Evolutionary conservation across 139 green algal species (phyloP), one percentile per base, ranked within the genome.

Genomic region (Limnomonas spitsbergensis): DNA sequence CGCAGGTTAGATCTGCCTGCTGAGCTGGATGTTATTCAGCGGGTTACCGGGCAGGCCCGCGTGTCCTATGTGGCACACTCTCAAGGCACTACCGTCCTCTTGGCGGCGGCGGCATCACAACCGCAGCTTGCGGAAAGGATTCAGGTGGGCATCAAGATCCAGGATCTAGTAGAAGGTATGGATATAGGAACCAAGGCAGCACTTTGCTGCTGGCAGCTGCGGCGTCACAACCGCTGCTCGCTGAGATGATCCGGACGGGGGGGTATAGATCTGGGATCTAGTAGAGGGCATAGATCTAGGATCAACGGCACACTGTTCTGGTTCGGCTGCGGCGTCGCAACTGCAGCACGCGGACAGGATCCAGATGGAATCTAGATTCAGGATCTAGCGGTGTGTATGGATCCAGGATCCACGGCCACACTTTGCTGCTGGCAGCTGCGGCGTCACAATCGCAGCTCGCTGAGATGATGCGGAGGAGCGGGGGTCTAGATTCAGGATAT

Each of bases 371-470:
- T n/a, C n/a, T n/a, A n/a, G n/a, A n/a, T n/a, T n/a, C n/a, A n/a
- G n/a, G n/a, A n/a, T n/a, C n/a, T n/a, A n/a, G n/a, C n/a, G n/a
- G n/a, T n/a, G n/a, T n/a, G n/a, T n/a, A n/a, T n/a, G n/a, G n/a
- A n/a, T n/a, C n/a, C n/a, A n/a, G n/a, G n/a, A n/a, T n/a, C n/a
- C 83, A 88, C 75, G 86, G 86, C 37, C 86, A 77, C 6, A 91
- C 86, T 0, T 53, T 91, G 40, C 69, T 81, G 42, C 76, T 91
- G 75, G 86, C 83, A 0, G 81, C 84, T 14, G 72, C 89, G 80
- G 75, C 72, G 27, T 78, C 42, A 7, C 42, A 75, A 38, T 34
- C 40, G 3, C 67, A 38, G 38, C 40, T 83, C 37, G 53, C 71
- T 38, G 69, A 71, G 27, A 54, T 42, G 24, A 61, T 61, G 20